These are phyloP conservation scores for Apiotrichum laibachii DNA, from an alignment of 1,284 basidiomycete species.

Conservation along the genomic window DNA sequence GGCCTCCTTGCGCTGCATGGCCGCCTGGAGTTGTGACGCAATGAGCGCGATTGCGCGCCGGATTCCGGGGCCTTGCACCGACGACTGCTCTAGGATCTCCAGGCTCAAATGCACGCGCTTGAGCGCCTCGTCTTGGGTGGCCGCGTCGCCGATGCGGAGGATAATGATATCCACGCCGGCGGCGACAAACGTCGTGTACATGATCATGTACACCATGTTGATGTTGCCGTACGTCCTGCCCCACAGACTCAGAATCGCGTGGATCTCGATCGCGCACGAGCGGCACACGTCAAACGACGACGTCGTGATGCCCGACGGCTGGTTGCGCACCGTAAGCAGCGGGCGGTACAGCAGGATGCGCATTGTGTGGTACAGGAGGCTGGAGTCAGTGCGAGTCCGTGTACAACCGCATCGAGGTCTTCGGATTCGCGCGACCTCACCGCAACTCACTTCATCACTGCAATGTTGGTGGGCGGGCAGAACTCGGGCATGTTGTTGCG, in stretches of 20 bases:
- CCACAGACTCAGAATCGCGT: conserved; percentile 26
- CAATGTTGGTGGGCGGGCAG: conserved; percentile 23
- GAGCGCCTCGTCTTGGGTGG: conserved; percentile 24
- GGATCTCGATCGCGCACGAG: conserved; percentile 23
- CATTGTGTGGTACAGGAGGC: conserved; percentile 22
- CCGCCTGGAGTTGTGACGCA: conserved; percentile 21
- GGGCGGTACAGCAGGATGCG: conserved; percentile 28
- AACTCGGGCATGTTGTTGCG: conserved; percentile 18
- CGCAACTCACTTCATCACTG: conserved; percentile 18
- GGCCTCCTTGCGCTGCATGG: conserved; percentile 14
- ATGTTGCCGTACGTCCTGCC: conserved; percentile 26
- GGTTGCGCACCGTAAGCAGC: conserved; percentile 21
- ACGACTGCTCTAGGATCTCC: conserved; percentile 25
- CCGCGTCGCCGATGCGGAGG: conserved; percentile 8
- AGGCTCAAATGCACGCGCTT: conserved; percentile 24
- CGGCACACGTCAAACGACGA: conserved; percentile 26
- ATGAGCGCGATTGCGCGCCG: conserved; percentile 24
- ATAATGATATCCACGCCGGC: conserved; percentile 27
- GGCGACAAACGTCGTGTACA: conserved; percentile 27
- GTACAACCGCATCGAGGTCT: no score
- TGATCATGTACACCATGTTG: conserved; percentile 30
- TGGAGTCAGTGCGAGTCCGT: no score
- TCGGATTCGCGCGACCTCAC: background rate
- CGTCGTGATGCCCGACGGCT: conserved; percentile 16
- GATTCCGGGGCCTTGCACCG: conserved; percentile 24